These are phyloP conservation scores for Suhomyces xylopsoci DNA, from an alignment of 805 yeast genomes.

Conservation along the genomic window DNA sequence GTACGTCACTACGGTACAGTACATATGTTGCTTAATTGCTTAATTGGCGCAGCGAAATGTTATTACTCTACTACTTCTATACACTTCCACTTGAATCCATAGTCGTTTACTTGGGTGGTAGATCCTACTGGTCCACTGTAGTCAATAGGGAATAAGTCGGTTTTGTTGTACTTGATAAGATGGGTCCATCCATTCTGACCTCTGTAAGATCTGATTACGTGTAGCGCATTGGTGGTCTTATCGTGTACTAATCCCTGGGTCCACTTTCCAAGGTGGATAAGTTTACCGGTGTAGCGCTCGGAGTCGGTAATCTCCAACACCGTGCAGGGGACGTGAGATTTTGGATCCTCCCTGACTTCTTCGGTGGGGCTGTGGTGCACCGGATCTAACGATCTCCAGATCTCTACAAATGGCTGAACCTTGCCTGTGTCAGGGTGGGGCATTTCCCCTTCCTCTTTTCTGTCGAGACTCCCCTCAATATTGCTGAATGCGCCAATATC, in stretches of 20 bases:
- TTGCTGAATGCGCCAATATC: slow-evolving; percentile 48
- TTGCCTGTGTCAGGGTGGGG: slow-evolving; percentile 40
- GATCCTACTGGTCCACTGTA: slow-evolving; percentile 12
- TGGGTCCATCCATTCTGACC: slow-evolving; percentile 20
- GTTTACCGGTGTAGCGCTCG: slow-evolving; percentile 38
- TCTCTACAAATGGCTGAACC: slow-evolving; percentile 47
- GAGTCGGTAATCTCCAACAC: slow-evolving; percentile 23
- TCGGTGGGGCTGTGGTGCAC: slow-evolving; percentile 22
- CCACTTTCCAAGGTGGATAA: slow-evolving; percentile 51
- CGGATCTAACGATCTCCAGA: slow-evolving; percentile 53
- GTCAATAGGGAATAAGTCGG: slow-evolving; percentile 21
- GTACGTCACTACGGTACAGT: background rate
- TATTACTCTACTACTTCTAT: background rate
- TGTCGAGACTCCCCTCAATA: slow-evolving; percentile 33
- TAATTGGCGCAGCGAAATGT: background rate
- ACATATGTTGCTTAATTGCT: background rate
- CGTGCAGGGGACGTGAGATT: slow-evolving; percentile 3
- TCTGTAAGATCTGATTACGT: slow-evolving; percentile 24
- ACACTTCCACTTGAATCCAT: background rate
- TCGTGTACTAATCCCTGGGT: slow-evolving; percentile 46
- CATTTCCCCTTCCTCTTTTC: slow-evolving; percentile 53
- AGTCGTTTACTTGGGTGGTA: background rate
- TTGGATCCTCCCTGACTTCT: slow-evolving; percentile 23
- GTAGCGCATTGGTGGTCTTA: slow-evolving; percentile 11
- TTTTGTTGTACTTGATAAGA: slow-evolving; percentile 26